These are phyloP conservation scores for Ceratobasidium papillatum DNA, from an alignment of 1,284 basidiomycete genomes.

Conservation along the genomic window DNA sequence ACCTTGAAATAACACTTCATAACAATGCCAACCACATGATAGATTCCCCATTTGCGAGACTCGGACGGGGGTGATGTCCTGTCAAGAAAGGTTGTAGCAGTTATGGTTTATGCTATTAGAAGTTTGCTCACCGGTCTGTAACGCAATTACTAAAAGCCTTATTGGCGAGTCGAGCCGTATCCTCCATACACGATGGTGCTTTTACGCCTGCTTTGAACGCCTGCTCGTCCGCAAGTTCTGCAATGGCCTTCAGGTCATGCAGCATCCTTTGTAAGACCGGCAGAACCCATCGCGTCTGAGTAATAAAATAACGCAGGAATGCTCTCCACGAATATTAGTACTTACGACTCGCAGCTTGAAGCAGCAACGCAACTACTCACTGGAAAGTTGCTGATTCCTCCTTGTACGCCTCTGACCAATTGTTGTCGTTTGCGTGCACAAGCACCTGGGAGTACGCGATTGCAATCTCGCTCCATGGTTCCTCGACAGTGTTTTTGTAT, in stretches of 20 bases:
- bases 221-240: conserved; percentile 71
- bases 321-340: conserved; percentile 55
- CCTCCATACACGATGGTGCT: conserved; percentile 80
- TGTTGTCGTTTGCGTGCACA: conserved; percentile 69
- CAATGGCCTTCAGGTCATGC: conserved; percentile 80
- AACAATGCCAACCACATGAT: conserved; percentile 91
- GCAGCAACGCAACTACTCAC: conserved; percentile 23
- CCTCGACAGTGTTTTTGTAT: conserved; percentile 70
- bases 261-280: conserved; percentile 81
- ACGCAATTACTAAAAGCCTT: conserved; percentile 93
- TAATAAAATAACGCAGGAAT: conserved; percentile 79
- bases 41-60: conserved; percentile 93
- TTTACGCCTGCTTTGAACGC: conserved; percentile 64
- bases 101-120: too few species aligned
- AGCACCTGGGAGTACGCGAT: conserved; percentile 80
- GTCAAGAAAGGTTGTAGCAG: conserved; percentile 38
- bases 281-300: conserved; percentile 83
- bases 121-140: conserved; percentile 75
- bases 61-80: conserved; percentile 72
- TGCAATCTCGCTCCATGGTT: conserved; percentile 83
- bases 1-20: conserved; percentile 96
- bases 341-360: neutral
- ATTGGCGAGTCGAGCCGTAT: conserved; percentile 88
- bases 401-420: conserved; percentile 75
- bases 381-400: conserved; percentile 70